Percentiles rank a stretch among this genome's conserved stretches.
phyloP scores from a whole-genome alignment of 108 stramenopile genomes.

The Skeletonema potamos region DNA sequence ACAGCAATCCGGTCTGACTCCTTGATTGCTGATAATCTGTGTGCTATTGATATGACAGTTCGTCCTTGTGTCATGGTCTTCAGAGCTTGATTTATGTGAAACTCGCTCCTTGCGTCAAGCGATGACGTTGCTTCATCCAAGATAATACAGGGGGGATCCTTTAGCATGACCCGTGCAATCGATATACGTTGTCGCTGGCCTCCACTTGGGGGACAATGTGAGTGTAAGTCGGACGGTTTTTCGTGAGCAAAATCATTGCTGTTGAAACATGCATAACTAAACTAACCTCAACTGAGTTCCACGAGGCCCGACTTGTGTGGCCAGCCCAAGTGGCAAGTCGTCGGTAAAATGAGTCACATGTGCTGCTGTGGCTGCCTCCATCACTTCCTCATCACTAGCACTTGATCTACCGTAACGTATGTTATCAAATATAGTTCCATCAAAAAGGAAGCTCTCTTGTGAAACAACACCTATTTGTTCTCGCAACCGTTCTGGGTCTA shows the following conservation, averaged over 20 bases:
- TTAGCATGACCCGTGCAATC: conserved; percentile 81
- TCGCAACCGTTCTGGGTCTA: conserved; percentile 66
- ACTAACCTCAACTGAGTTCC: conserved; percentile 78
- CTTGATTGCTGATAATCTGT: conserved; percentile 84
- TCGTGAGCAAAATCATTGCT: too few species aligned
- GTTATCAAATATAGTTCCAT: conserved; percentile 83
- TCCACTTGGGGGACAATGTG: conserved; percentile 49
- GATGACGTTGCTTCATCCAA: conserved; percentile 56
- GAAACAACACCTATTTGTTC: conserved; percentile 84
- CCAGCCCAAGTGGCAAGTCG: conserved; percentile 75
- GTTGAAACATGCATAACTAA: background rate
- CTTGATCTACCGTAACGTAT: conserved; percentile 79
- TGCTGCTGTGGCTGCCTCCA: conserved; percentile 65
- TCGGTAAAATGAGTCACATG: conserved; percentile 78
- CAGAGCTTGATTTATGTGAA: conserved; percentile 73
- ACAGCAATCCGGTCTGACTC: conserved; percentile 88
- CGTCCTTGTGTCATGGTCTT: conserved; percentile 62
- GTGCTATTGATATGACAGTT: conserved; percentile 88
- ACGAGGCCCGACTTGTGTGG: conserved; percentile 88
- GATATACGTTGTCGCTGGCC: conserved; percentile 94
- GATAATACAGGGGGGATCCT: conserved; percentile 75
- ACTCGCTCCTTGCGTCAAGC: conserved; percentile 90
- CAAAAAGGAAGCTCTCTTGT: conserved; percentile 93
- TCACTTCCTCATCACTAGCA: conserved; percentile 72
- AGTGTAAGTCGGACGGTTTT: too few species aligned